phyloP scores from a whole-genome alignment of 345 rosid genomes.

The Brassica rapa region DNA sequence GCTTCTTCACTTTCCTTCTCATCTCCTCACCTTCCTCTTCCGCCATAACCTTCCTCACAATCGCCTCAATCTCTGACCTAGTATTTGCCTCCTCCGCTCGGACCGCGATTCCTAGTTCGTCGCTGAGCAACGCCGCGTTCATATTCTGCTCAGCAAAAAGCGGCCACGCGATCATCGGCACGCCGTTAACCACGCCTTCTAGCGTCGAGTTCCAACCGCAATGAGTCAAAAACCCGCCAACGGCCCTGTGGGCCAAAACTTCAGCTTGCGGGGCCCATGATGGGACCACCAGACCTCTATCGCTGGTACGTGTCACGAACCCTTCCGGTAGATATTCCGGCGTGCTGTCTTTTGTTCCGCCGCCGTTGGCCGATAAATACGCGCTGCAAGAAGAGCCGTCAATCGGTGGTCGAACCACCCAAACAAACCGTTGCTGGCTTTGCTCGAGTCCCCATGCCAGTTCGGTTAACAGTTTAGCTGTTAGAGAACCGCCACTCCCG shows the following conservation, averaged over 20 bases:
- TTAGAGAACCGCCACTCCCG: slow-evolving; percentile 67
- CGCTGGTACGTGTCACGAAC: slow-evolving; percentile 44
- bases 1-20: slow-evolving; percentile 49
- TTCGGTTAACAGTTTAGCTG: slow-evolving; percentile 51
- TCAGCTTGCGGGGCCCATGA: slow-evolving; percentile 68
- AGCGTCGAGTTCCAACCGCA: slow-evolving; percentile 79
- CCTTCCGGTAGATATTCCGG: slow-evolving; percentile 56
- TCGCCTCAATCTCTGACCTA: slow-evolving; percentile 49
- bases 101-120: slow-evolving; percentile 51
- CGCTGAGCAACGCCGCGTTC: slow-evolving; percentile 52
- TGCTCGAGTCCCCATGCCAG: slow-evolving; percentile 73
- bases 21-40: slow-evolving; percentile 46
- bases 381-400: slow-evolving; percentile 30
- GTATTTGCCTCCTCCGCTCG: slow-evolving; percentile 35
- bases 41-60: slow-evolving; percentile 51
- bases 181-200: slow-evolving; percentile 54
- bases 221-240: slow-evolving; percentile 70
- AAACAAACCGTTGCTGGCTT: slow-evolving; percentile 60
- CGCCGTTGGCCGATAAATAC: slow-evolving; percentile 28
- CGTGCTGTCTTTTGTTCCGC: slow-evolving; percentile 9
- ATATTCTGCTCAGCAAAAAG: slow-evolving; percentile 54
- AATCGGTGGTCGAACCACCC: slow-evolving; percentile 58
- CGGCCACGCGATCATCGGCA: slow-evolving; percentile 65
- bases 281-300: slow-evolving; percentile 47
- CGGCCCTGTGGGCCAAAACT: slow-evolving; percentile 55